Percentiles rank a stretch among this genome's conserved stretches.
Conservation (phyloP, 2,329 filamentous ascomycete species). For the Aspergillus unguis region DNA sequence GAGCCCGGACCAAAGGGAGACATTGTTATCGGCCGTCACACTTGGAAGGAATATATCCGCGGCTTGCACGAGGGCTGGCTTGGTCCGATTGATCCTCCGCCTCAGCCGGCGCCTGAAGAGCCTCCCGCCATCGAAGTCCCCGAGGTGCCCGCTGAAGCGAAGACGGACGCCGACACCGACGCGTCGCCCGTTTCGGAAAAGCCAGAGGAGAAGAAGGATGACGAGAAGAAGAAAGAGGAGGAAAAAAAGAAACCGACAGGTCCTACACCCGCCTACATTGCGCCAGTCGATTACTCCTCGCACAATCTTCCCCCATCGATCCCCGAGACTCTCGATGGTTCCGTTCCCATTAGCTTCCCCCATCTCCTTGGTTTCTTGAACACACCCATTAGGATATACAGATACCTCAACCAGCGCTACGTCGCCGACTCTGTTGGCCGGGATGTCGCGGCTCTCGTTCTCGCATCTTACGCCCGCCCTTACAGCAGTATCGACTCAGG, state of each 20-base stretch:
- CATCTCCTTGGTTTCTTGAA: slow-evolving; percentile 91
- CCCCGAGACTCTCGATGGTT: slow-evolving; percentile 70
- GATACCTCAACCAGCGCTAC: slow-evolving; percentile 77
- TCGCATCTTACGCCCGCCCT: slow-evolving; percentile 48
- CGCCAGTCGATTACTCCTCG: slow-evolving; percentile 66
- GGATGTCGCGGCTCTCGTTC: slow-evolving; percentile 79
- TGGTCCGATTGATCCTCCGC: slow-evolving; percentile 65
- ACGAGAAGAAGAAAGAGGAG: slow-evolving; percentile 44
- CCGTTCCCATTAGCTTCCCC: slow-evolving; percentile 70
- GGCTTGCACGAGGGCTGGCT: slow-evolving; percentile 96
- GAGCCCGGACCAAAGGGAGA: slow-evolving; percentile 77
- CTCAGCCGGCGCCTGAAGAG: slow-evolving; percentile 18
- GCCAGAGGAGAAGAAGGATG: slow-evolving; percentile 44
- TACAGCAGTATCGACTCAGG: slow-evolving; percentile 29
- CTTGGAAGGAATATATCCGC: slow-evolving; percentile 96
- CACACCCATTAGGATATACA: slow-evolving; percentile 79
- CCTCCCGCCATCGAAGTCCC: slow-evolving; percentile 19
- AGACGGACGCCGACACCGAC: neutral
- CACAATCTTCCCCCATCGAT: slow-evolving; percentile 62
- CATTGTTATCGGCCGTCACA: slow-evolving; percentile 81
- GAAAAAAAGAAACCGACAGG: slow-evolving; percentile 51
- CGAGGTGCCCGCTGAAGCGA: slow-evolving; percentile 6
- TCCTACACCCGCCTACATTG: slow-evolving; percentile 70
- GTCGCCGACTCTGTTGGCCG: slow-evolving; percentile 87
- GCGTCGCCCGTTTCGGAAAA: slow-evolving; percentile 23